Conservation (phyloP, 768 basidiomycete genomes). For the Lyophyllum semitale region DNA sequence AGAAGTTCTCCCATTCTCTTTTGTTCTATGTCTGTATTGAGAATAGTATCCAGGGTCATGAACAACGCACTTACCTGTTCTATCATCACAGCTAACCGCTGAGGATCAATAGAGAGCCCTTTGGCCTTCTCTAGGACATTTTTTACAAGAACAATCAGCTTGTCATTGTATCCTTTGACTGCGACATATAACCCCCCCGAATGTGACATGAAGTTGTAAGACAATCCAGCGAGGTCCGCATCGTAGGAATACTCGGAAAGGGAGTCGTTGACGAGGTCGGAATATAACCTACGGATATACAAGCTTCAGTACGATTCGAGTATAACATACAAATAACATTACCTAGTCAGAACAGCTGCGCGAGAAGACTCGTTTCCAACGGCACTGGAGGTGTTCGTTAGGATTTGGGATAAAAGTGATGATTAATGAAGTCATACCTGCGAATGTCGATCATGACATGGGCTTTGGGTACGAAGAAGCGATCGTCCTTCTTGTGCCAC, state of each 20-base stretch:
- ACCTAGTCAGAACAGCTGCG: slow-evolving; percentile 75
- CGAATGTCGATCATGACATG: slow-evolving; percentile 73
- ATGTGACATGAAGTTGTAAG: slow-evolving; percentile 66
- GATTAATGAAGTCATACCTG: slow-evolving; percentile 47
- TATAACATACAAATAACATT: slow-evolving; percentile 14
- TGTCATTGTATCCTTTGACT: slow-evolving; percentile 90
- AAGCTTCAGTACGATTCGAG: slow-evolving; percentile 2
- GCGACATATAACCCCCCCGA: slow-evolving; percentile 67
- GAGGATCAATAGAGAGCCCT: slow-evolving; percentile 61
- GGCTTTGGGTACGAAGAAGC: slow-evolving; percentile 94
- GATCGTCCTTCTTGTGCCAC: slow-evolving; percentile 98
- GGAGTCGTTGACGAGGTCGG: slow-evolving; percentile 85
- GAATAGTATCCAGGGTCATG: background rate
- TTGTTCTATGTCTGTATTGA: slow-evolving; percentile 50
- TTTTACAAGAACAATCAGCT: slow-evolving; percentile 71
- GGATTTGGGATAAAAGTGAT: background rate
- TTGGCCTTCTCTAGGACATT: slow-evolving; percentile 73
- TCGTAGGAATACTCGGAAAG: slow-evolving; percentile 91
- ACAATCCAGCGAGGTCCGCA: slow-evolving; percentile 87
- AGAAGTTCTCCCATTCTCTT: slow-evolving; percentile 85
- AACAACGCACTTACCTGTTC: slow-evolving; percentile 62
- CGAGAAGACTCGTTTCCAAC: slow-evolving; percentile 63
- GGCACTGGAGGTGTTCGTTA: slow-evolving; percentile 40
- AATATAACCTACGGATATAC: slow-evolving; percentile 59
- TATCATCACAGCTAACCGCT: slow-evolving; percentile 78